Percentiles rank a stretch among this genome's conserved stretches.
phyloP scores from a whole-genome alignment of 768 basidiomycete genomes.

The Podaxis pistillaris region DNA sequence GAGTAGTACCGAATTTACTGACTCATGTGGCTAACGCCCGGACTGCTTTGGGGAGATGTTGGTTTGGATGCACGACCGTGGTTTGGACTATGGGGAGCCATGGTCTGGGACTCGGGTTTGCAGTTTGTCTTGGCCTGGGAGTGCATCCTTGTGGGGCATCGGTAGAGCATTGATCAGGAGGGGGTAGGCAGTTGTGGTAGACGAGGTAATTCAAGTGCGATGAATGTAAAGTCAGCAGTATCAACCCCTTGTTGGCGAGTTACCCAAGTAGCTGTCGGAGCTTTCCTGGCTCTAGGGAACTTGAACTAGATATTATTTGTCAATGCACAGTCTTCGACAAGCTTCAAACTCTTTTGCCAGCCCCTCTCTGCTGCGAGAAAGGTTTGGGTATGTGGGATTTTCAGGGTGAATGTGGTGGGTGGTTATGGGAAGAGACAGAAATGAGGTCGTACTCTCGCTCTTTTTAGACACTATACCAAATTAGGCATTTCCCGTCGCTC shows the following conservation, averaged over 20 bases:
- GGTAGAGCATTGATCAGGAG: constrained; percentile 19
- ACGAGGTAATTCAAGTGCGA: constrained; percentile 17
- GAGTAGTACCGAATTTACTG: constrained; percentile 20
- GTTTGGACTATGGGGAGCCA: constrained; percentile 61
- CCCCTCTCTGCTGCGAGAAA: no score
- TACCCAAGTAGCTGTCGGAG: no score
- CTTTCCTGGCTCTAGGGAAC: no score
- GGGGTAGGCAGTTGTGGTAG: constrained; percentile 20
- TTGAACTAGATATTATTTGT: no score
- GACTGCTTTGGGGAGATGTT: constrained; percentile 40
- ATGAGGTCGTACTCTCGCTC: no score
- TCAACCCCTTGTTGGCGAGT: no score
- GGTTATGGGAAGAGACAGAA: no score
- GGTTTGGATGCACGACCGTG: constrained; percentile 55
- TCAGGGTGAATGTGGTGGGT: no score
- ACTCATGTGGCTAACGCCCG: constrained; percentile 33
- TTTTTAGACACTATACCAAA: neutral
- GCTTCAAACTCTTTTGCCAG: constrained; percentile 18
- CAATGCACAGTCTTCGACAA: no score
- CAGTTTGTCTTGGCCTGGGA: constrained; percentile 29
- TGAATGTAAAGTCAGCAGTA: no score
- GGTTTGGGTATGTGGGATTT: no score
- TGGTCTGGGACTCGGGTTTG: constrained; percentile 43
- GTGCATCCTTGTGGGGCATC: constrained; percentile 21
- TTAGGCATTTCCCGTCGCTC: neutral